phyloP scores from a whole-genome alignment of 805 yeast genomes.

The Saccharomycopsis schoenii region DNA sequence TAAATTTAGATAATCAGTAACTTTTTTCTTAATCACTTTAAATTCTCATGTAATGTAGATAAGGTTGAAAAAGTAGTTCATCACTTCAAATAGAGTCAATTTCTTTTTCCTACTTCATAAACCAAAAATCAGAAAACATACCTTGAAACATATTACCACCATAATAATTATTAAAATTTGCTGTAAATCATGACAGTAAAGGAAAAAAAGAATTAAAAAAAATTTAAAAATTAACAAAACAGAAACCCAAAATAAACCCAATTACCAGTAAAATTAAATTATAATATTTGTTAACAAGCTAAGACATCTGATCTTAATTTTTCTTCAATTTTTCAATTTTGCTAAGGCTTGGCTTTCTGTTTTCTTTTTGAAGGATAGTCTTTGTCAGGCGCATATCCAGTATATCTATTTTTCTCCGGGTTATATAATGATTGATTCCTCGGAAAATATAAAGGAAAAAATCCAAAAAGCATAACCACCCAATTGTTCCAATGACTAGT shows the following conservation, averaged over 20 bases:
- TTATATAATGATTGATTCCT: not conserved
- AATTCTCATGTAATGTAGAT: constrained; percentile 20
- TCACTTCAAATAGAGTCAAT: constrained; percentile 2
- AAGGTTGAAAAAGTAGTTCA: constrained; percentile 13
- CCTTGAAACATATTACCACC: not conserved
- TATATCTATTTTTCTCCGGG: not conserved
- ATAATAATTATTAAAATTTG: not conserved
- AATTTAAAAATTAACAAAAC: not conserved
- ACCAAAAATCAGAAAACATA: not conserved
- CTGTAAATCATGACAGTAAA: no score
- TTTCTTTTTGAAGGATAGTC: not conserved
- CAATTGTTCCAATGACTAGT: not conserved
- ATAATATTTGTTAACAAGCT: no score
- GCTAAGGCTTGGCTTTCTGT: not conserved
- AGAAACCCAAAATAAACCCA: no score
- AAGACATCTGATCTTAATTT: no score
- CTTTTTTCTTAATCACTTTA: constrained; percentile 12
- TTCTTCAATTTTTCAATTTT: not conserved
- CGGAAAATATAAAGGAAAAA: not conserved
- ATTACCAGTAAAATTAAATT: no score
- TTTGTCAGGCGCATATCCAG: no score
- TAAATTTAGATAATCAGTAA: not conserved
- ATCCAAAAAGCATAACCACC: not conserved
- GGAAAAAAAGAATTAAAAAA: not conserved
- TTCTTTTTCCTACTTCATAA: not conserved